Base-by-base conservation (phyloP, 495 filamentous ascomycete genomes). In the Patellaria atrata region DNA sequence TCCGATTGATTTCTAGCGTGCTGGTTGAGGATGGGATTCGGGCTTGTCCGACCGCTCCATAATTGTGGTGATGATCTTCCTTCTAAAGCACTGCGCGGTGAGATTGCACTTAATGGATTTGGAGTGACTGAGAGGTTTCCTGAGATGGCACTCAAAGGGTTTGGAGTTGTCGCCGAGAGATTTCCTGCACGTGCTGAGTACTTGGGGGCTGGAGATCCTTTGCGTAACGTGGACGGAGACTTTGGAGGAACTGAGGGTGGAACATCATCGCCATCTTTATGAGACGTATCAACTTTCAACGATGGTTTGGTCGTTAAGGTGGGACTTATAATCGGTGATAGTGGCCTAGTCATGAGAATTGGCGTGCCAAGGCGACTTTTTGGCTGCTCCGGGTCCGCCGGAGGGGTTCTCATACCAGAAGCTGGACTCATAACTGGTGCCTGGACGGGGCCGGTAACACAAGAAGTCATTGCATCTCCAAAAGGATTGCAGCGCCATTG, bases 1-100 rank as follows among this genome's bases (percentile, higher is more conserved):
- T 76, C 71, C 8, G 70, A 75, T 38, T 60, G 55, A n/a, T 63
- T 59, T 42, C 70, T 57, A 38, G 51, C 58, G 43, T 70, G 65
- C 6, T 21, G 27, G 19, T 12, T 17, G 18, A 42, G n/a, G n/a
- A n/a, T n/a, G n/a, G n/a, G n/a, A n/a, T n/a, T 27, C 11, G 47
- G 42, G 30, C 44, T 38, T 33, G 42, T 24, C 33, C 38, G 35
- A 35, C 46, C 28, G 29, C 46, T 37, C 33, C 42, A 5, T 12
- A 19, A 18, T 23, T 15, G 36, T 17, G 45, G 45, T 16, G 44
- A 52, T 5, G 24, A 37, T n/a, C 41, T 32, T 9, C 38, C 38
- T 4, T 50, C 46, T 5, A 38, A n/a, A 4, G 30, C 38, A 36
- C 38, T 45, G 6, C 17, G 24, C 13, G 45, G 46, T 0, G 42